Evolutionary conservation across 108 stramenopile genomes (phyloP).

Genomic region (Nannochloropsis salina): DNA sequence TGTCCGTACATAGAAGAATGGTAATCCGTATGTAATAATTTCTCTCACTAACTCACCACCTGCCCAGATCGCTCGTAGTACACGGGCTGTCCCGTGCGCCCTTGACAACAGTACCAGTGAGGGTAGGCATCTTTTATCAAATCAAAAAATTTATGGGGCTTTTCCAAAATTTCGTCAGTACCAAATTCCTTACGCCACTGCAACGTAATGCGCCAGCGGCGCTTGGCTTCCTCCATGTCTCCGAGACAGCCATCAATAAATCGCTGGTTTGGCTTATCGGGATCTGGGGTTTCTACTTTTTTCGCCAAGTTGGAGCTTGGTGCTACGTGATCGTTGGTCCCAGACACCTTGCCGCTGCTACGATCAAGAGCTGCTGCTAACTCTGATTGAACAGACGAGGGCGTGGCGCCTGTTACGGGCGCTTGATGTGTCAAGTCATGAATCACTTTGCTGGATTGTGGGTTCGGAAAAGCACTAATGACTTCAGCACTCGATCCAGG

Average conservation of each 20-base stretch:
- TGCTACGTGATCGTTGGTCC: neutral
- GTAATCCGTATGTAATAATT: too few species aligned
- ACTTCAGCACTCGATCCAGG: too few species aligned
- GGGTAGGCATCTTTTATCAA: neutral
- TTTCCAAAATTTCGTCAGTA: neutral
- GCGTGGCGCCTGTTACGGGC: neutral
- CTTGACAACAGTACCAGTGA: conserved; percentile 18
- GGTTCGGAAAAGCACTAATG: too few species aligned
- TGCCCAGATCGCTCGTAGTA: conserved; percentile 7
- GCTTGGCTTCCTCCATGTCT: conserved; percentile 14
- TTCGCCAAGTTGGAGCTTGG: neutral
- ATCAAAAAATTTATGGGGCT: conserved; percentile 20
- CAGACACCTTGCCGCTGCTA: neutral
- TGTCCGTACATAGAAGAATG: too few species aligned
- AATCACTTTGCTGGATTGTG: too few species aligned
- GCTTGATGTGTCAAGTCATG: too few species aligned
- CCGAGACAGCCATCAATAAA: conserved; percentile 16
- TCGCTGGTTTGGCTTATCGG: conserved; percentile 4
- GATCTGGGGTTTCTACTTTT: neutral
- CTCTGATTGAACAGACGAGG: neutral
- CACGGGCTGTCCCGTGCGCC: neutral
- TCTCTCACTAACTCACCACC: neutral
- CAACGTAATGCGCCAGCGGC: neutral
- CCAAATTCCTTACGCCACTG: conserved; percentile 17
- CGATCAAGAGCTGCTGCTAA: neutral